Base-by-base conservation (phyloP, 805 yeast species). In the Starmerella floricola region DNA sequence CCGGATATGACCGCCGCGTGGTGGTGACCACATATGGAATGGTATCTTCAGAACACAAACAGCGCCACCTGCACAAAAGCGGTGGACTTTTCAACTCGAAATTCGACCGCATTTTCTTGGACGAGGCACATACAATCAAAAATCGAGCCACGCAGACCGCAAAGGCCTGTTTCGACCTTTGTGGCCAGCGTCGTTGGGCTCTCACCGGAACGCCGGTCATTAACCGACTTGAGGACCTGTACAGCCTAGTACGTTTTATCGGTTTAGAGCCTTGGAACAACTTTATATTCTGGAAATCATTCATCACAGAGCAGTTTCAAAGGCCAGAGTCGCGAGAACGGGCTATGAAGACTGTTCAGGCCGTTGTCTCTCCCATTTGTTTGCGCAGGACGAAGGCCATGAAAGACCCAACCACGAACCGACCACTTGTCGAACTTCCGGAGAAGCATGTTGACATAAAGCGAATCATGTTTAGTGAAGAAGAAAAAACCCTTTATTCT, bases 131-230 rank as follows among this genome's bases (percentile, higher is more conserved):
- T 56, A 81, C 72, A 20, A 87, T 87, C 45, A 68, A 94, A 55
- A 87, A 86, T 58, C 67, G 87, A 53, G 64, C 71, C 35, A 77
- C 94, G 1, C 78, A 78, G 45, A 79, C 94, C 0, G 76, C 95
- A 0, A 78, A 76, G 49, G 80, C 96, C 0, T 70, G 86, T 6
- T 74, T 73, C 59, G 79, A 73, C 18, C 55, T 87, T n/a, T 54
- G 62, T 8, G 75, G 83, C 52, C 64, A 68, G 16, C 66, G 91
- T 37, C 74, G 75, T 46, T 87, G 97, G 97, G 67, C 80, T 3
- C 64, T 88, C 36, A 85, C 96, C 0, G 97, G 97, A 6, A 87
- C 97, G 0, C 96, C 97, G 0, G 82, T 87, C 23, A 80, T 86
- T 31, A 87, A 87, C 59, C 65, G 87, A 48, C 65, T 88, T 8